Conservation (phyloP, 1,284 basidiomycete genomes). For the Lignosus rhinocerotis region DNA sequence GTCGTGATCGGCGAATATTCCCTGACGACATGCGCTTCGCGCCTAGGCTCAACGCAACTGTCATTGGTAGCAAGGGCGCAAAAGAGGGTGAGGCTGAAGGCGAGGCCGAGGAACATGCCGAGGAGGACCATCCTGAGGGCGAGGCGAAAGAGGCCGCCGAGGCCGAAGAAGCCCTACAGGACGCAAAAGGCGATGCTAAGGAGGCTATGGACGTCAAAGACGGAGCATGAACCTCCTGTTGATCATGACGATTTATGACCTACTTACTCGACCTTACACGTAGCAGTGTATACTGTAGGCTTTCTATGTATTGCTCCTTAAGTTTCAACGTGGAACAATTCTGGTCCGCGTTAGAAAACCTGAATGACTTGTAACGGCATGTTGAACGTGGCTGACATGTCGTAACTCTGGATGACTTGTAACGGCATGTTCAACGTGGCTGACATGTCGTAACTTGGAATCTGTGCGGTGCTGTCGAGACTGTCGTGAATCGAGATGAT, state of each 20-base stretch:
- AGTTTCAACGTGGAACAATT: too few species aligned
- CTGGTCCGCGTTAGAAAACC: too few species aligned
- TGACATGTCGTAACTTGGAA: too few species aligned
- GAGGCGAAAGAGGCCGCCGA: conserved; percentile 11
- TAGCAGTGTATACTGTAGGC: too few species aligned
- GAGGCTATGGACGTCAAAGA: conserved; percentile 10
- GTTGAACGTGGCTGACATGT: too few species aligned
- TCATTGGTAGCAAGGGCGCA: conserved; percentile 69
- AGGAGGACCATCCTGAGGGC: conserved; percentile 1
- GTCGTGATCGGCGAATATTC: background rate
- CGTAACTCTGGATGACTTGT: too few species aligned
- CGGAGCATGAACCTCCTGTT: background rate
- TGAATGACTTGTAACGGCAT: too few species aligned
- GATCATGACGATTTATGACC: background rate
- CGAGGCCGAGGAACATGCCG: conserved; percentile 4
- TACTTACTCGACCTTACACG: too few species aligned
- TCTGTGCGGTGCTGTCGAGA: too few species aligned
- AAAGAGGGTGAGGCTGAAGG: conserved; percentile 37
- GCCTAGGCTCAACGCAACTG: conserved; percentile 72
- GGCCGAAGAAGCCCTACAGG: conserved; percentile 1
- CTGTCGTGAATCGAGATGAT: too few species aligned
- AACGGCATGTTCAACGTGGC: too few species aligned
- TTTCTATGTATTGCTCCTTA: too few species aligned
- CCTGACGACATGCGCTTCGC: conserved; percentile 9
- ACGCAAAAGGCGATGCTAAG: conserved; percentile 5